Base-by-base conservation (phyloP, 2,329 filamentous ascomycete species). In the Amesomyces nigricolor region DNA sequence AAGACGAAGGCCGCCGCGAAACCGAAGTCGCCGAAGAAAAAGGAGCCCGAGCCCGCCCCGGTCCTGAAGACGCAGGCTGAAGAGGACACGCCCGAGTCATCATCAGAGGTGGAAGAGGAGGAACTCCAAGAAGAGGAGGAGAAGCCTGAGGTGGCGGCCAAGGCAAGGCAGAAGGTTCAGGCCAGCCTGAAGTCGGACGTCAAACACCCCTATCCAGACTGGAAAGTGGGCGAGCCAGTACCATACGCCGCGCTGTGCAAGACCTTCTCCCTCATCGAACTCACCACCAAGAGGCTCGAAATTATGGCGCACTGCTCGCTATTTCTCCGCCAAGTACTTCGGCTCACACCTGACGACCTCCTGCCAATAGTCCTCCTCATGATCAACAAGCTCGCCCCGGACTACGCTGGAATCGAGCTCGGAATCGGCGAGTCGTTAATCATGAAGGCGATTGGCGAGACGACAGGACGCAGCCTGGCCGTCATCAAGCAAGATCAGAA, bases 371-470 rank as follows among this genome's bases (percentile, higher is more conserved):
- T 97, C 22, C 78, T 96, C 60, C 82, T 99, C 30, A 97, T 99
- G 94, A 89, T 96, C 71, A 96, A 96, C 73, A 97, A 97, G 70
- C 82, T 99, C 26, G 94, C 94, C 2, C 92, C 94, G 3, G 94
- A 99, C 67, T 99, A 96, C 70, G 87, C 91, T 43, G 94, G 94
- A 17, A 91, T 99, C 60, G 94, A 99, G 72, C 79, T 99, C 30
- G 94, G 94, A n/a, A 99, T 99, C 64, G 94, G 94, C 54, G 94
- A 99, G 72, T 97, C 92, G 0, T 73, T 99, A 29, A 96, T 99
- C 65, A 97, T 97, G 91, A 99, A 97, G 71, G 89, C 94, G 5
- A 95, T 99, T 66, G 92, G 92, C 10, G 92, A 97, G 73, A 88
- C 86, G 30, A 99, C 94, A 0, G 94, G 94, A 9, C 85, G 94